Percentiles rank a stretch among this genome's conserved stretches.
These are phyloP conservation scores for Exophiala mesophila DNA, from an alignment of 2,329 filamentous ascomycete genomes.

Conservation along the genomic window DNA sequence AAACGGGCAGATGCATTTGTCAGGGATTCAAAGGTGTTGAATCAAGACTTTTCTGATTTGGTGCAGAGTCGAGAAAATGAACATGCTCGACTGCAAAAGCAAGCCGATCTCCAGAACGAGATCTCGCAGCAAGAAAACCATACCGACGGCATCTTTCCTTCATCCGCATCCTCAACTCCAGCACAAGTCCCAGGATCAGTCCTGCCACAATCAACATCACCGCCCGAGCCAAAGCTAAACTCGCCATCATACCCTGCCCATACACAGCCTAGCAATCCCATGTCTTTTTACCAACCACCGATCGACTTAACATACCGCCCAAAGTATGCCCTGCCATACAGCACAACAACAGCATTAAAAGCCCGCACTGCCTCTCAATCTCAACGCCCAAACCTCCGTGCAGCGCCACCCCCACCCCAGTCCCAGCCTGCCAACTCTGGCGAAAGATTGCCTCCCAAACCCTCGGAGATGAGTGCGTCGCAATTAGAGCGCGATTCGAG, in stretches of 20 bases:
- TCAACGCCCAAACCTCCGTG: background rate
- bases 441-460: background rate
- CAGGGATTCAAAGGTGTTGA: slow-evolving; percentile 5
- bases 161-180: background rate
- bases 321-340: slow-evolving; percentile 1
- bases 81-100: too few species aligned
- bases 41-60: slow-evolving; percentile 1
- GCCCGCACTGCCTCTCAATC: background rate
- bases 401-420: background rate
- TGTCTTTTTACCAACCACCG: background rate
- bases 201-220: slow-evolving; percentile 1
- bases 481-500: slow-evolving; percentile 18
- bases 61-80: slow-evolving; percentile 6
- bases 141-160: too few species aligned
- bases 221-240: background rate
- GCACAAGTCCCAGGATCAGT: slow-evolving; percentile 1
- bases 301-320: background rate
- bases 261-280: too few species aligned
- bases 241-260: too few species aligned
- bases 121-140: too few species aligned
- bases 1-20: slow-evolving; percentile 14
- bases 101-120: too few species aligned
- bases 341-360: background rate
- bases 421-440: background rate
- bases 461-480: slow-evolving; percentile 5